phyloP scores from a whole-genome alignment of 371 early-diverging fungal genomes.

The Catenaria anguillulae region DNA sequence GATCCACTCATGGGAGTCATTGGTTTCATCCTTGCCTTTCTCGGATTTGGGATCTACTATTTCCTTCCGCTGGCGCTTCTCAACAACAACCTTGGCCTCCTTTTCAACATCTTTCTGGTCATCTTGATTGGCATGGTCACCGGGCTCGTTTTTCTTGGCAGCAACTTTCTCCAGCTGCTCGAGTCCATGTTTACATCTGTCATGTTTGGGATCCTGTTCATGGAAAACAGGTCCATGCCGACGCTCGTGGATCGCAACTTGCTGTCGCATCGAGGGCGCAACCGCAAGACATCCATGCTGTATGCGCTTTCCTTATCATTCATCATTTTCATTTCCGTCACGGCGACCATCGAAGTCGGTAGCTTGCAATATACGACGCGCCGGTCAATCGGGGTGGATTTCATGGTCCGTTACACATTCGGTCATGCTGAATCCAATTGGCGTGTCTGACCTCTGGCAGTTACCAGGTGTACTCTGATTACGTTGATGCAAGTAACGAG shows the following conservation, averaged over 20 bases:
- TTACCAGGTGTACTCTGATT: neutral
- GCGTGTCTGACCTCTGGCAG: no score
- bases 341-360: constrained; percentile 2
- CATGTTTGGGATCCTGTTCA: constrained; percentile 11
- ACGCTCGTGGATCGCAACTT: constrained; percentile 16
- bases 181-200: constrained; percentile 9
- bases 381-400: no score
- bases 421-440: neutral
- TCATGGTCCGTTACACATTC: neutral
- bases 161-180: constrained; percentile 16
- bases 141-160: constrained; percentile 16
- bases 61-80: constrained; percentile 18
- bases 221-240: constrained; percentile 12
- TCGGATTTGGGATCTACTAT: constrained; percentile 17
- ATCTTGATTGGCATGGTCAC: constrained; percentile 16
- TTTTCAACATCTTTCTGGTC: constrained; percentile 18
- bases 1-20: constrained; percentile 1
- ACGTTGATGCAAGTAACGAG: no score
- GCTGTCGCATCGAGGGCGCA: constrained; percentile 14
- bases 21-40: neutral
- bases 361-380: constrained; percentile 4
- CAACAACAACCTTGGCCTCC: constrained; percentile 10
- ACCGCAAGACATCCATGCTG: constrained; percentile 19
- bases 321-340: constrained; percentile 16
- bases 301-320: constrained; percentile 15